Evolutionary conservation across 768 basidiomycete species (phyloP), one percentile per base, ranked within the genome.

Genomic region (Scleroderma citrinum): DNA sequence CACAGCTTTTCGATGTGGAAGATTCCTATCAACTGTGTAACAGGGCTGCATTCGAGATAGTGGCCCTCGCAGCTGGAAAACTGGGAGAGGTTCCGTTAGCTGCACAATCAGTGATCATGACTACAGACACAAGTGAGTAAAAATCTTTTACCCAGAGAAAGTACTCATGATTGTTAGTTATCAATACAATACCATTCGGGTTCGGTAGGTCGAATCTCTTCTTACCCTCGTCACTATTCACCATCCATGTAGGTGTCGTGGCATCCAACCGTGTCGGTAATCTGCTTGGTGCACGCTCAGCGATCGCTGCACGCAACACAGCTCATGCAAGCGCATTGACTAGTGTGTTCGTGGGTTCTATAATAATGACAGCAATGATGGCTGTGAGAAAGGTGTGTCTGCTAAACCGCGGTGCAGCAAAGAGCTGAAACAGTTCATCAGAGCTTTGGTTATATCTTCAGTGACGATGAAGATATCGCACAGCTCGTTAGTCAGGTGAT

Each of bases 41-140:
- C 35, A 87, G 86, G 86, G 83, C 82, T 38, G 83, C 86, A 0
- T 90, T 89, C 55, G 87, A 90, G 59, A 86, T 89, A 34, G 87
- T 89, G 11, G 85, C 87, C 4, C 69, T 90, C 20, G 83, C 84
- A 16, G 87, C 87, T 3, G 87, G 85, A 4, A 73, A 79, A 17
- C 70, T 90, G 3, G 87, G 86, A 7, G 60, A 74, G n/a, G 61
- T 85, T 29, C 70, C 84, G 1, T 72, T 89, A 31, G 85, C 84
- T 3, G 86, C 84, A 2, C 87, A 90, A 56, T 82, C 83, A 0
- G 80, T 86, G 40, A 85, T 87, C 48, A 88, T 87, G 83, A 87
- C 84, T 16, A 78, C 82, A 5, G 87, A 90, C 58, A 85, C 86
- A 65, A 82, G 85, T 84, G 54, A 50, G 65, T 58, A 2, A 5